phyloP scores from a whole-genome alignment of 1,139 yeast genomes.

The Suhomyces yuchorum region DNA sequence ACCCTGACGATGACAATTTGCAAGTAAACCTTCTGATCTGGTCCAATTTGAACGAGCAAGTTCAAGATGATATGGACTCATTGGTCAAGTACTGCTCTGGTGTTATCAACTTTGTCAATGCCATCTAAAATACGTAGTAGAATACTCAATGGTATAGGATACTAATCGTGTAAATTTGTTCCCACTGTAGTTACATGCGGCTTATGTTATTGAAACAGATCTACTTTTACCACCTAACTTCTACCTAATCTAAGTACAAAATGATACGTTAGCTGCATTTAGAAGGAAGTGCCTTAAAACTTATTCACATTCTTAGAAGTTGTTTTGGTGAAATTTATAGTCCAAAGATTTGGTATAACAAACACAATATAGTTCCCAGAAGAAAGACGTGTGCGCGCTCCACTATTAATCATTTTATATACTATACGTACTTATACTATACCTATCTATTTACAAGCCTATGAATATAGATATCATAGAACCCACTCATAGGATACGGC shows the following conservation, averaged over 20 bases:
- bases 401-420: neutral
- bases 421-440: neutral
- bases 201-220: too few relatives aligned
- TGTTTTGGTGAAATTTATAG: too few relatives aligned
- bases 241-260: too few relatives aligned
- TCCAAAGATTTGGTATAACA: too few relatives aligned
- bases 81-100: constrained; percentile 83
- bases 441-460: neutral
- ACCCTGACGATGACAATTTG: constrained; percentile 39
- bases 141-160: neutral
- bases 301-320: too few relatives aligned
- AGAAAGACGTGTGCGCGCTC: neutral
- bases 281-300: neutral
- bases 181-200: neutral
- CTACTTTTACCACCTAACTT: too few relatives aligned
- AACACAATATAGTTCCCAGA: neutral
- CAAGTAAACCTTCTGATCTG: constrained; percentile 51
- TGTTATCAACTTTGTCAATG: constrained; percentile 63
- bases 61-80: constrained; percentile 59
- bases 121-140: constrained; percentile 25
- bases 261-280: too few relatives aligned
- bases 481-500: constrained; percentile 33
- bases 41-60: constrained; percentile 46
- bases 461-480: constrained; percentile 40
- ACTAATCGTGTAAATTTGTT: neutral